These are phyloP conservation scores for Suillus variegatus DNA, from an alignment of 768 basidiomycete genomes.

Conservation along the genomic window DNA sequence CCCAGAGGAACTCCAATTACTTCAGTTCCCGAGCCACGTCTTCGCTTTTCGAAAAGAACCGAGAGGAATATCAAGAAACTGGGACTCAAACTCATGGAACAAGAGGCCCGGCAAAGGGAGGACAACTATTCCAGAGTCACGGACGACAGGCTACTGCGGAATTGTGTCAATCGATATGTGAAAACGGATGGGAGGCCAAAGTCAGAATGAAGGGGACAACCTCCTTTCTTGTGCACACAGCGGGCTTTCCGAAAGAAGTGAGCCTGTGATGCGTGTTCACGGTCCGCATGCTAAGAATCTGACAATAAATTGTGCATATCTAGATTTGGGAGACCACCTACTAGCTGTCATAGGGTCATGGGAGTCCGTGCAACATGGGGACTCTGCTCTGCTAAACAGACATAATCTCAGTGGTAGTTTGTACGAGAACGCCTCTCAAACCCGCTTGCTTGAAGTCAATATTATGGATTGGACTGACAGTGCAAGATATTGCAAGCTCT, in stretches of 20 bases:
- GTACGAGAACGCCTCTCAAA: too few species aligned
- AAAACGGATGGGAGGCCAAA: constrained; percentile 18
- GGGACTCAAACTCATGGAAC: too few species aligned
- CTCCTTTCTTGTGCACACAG: constrained; percentile 78
- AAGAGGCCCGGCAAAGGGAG: too few species aligned
- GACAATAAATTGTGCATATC: too few species aligned
- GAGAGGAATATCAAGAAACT: too few species aligned
- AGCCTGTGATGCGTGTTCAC: constrained; percentile 17
- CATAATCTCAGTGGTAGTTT: too few species aligned
- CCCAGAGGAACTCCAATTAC: too few species aligned
- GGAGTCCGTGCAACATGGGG: too few species aligned
- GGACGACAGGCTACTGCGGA: constrained; percentile 55
- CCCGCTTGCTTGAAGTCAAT: not conserved
- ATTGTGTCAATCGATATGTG: constrained; percentile 69
- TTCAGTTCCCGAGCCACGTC: too few species aligned
- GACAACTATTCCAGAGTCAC: not conserved
- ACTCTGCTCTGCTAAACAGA: too few species aligned
- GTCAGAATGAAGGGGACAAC: constrained; percentile 51
- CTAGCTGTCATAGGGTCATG: constrained; percentile 43
- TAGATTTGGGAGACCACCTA: constrained; percentile 83
- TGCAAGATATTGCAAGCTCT: constrained; percentile 75
- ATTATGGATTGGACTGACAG: constrained; percentile 62
- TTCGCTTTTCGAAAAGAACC: too few species aligned
- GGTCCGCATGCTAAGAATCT: not conserved
- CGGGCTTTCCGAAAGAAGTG: constrained; percentile 86